Base-by-base conservation (phyloP, 495 filamentous ascomycete species). In the Aspergillus taichungensis region DNA sequence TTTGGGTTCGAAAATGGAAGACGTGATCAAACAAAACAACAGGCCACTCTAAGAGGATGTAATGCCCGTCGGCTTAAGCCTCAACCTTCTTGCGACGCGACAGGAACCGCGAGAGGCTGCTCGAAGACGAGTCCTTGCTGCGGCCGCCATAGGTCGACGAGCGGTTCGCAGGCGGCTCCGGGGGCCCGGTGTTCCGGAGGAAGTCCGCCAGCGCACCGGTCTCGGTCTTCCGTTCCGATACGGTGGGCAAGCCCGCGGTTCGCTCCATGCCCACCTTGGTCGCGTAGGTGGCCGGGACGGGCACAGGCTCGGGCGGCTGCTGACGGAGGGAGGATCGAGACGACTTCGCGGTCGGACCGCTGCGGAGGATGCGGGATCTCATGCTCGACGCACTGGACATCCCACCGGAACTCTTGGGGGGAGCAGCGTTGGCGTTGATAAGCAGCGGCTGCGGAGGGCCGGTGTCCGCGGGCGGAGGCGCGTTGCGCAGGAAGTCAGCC, bases 401-500 rank as follows among this genome's bases (percentile, higher is more conserved):
- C 6, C 54, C 63, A 45, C 75, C 79, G 3, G 76, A 69, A 57
- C 79, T 78, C 58, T 80, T 80, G 3, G 53, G 27, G 34, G 65
- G 43, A 32, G 52, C 37, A 18, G 38, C 50, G 37, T 56, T 61
- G 3, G 57, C 31, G 28, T 44, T 40, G 14, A 69, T 55, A 10
- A 66, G 66, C 42, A 57, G 68, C 18, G 74, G 71, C 18, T 24
- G 18, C 11, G 72, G 68, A 6, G 60, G 55, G 24, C 65, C 69
- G 12, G 71, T 63, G 49, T 67, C 64, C 11, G 74, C 65, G 2
- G 92, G 88, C 10, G 90, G 92, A 13, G 86, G 77, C n/a, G 77
- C 82, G 52, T 77, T 89, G 40, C 76, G 78, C 42, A 99, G 69
- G 70, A 99, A 99, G 53, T 99, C 94, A 30, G 87, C 78, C 38